These are phyloP conservation scores for Cladophialophora immunda DNA, from an alignment of 2,329 filamentous ascomycete genomes.

Conservation along the genomic window DNA sequence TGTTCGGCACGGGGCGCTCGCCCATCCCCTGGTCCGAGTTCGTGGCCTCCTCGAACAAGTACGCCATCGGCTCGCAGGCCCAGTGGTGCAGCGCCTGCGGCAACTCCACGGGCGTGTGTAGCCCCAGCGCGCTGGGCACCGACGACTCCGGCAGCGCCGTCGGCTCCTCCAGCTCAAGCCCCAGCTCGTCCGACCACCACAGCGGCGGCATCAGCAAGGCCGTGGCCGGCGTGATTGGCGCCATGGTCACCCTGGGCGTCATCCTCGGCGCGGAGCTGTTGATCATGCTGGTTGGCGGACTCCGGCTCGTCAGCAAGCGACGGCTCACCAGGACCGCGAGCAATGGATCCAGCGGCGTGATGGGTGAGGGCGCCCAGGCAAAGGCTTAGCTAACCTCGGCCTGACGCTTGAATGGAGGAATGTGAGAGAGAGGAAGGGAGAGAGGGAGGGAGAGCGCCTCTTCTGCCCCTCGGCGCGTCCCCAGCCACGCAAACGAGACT, in stretches of 20 bases:
- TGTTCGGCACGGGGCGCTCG: slow-evolving; percentile 65
- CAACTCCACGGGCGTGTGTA: slow-evolving; percentile 74
- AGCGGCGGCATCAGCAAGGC: slow-evolving; percentile 67
- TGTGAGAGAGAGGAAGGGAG: not conserved
- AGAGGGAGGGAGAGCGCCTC: no score
- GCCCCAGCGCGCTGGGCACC: slow-evolving; percentile 48
- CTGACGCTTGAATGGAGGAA: no score
- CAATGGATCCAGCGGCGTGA: slow-evolving; percentile 3
- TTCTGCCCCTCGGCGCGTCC: no score
- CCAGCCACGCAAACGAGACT: no score
- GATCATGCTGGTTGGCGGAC: slow-evolving; percentile 64
- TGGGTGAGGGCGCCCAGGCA: not conserved
- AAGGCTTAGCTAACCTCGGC: slow-evolving; percentile 19
- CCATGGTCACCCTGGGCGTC: slow-evolving; percentile 72
- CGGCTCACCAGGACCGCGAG: slow-evolving; percentile 41
- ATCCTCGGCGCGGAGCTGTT: slow-evolving; percentile 66
- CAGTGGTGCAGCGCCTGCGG: slow-evolving; percentile 81
- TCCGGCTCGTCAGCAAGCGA: slow-evolving; percentile 67
- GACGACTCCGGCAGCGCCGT: slow-evolving; percentile 43
- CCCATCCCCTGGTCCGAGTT: slow-evolving; percentile 76
- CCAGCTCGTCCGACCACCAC: slow-evolving; percentile 28
- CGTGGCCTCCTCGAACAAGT: slow-evolving; percentile 66
- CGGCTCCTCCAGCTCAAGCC: slow-evolving; percentile 43
- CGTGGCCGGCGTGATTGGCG: slow-evolving; percentile 83
- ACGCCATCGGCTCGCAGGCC: slow-evolving; percentile 70